Conservation (phyloP, 1,284 basidiomycete species). For the Ceraceosorus guamensis region DNA sequence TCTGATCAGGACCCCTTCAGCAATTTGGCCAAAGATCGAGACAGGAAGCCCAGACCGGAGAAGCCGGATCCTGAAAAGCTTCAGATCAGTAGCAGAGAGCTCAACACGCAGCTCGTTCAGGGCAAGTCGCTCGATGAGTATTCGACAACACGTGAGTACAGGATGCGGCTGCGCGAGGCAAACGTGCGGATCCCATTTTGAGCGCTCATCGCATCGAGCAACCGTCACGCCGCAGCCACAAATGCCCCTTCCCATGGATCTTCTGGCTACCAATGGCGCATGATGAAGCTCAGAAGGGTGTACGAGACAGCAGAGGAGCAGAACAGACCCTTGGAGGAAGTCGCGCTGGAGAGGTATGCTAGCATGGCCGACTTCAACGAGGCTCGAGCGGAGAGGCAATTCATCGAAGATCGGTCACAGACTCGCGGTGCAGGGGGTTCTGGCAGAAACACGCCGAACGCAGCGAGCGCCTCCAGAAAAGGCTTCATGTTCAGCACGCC, state of each 20-base stretch:
- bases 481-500: conserved; percentile 22
- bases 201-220: no score
- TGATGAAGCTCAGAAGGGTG: conserved; percentile 86
- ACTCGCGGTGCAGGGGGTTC: conserved; percentile 45
- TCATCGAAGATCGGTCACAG: conserved; percentile 67
- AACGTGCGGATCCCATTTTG: conserved; percentile 48
- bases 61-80: conserved; percentile 68
- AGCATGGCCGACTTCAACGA: conserved; percentile 72
- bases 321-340: conserved; percentile 62
- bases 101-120: conserved; percentile 68
- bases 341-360: conserved; percentile 63
- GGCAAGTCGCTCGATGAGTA: conserved; percentile 59
- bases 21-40: not conserved
- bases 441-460: conserved; percentile 45
- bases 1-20: no score
- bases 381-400: conserved; percentile 72
- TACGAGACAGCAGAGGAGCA: conserved; percentile 86
- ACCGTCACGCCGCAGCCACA: not conserved
- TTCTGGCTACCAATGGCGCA: conserved; percentile 89
- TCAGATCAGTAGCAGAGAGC: conserved; percentile 57
- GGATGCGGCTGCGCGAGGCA: not conserved
- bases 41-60: conserved; percentile 63
- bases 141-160: conserved; percentile 46
- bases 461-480: conserved; percentile 16
- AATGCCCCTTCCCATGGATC: conserved; percentile 56